These are phyloP conservation scores for Schizothecium vesticola DNA, from an alignment of 495 filamentous ascomycete species.

Conservation along the genomic window DNA sequence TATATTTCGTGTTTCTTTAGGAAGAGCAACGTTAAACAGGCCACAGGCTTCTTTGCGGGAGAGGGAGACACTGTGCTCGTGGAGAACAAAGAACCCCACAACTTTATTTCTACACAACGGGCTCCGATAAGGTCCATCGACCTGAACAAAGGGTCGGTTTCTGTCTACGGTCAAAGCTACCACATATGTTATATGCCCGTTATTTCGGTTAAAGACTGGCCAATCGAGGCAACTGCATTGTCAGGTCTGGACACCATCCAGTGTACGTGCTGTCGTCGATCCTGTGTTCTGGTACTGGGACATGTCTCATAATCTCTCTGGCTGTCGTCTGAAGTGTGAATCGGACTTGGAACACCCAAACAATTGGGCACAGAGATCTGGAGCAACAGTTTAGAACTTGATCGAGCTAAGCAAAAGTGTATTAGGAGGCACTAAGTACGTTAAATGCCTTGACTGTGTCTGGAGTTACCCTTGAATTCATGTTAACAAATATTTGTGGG, in stretches of 20 bases:
- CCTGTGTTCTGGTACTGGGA: too few relatives aligned
- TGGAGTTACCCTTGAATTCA: neutral
- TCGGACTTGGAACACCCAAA: neutral
- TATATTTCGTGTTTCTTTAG: neutral
- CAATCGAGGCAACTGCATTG: too few relatives aligned
- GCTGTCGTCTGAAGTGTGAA: neutral
- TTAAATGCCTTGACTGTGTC: neutral
- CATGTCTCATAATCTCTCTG: neutral
- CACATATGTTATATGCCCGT: too few relatives aligned
- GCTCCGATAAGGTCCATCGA: neutral
- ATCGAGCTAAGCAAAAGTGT: too few relatives aligned
- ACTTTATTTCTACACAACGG: too few relatives aligned
- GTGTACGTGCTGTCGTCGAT: too few relatives aligned
- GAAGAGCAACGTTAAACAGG: neutral
- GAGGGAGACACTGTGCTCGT: neutral
- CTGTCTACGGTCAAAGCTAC: too few relatives aligned
- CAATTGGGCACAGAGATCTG: neutral
- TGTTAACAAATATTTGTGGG: neutral
- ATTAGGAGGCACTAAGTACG: too few relatives aligned
- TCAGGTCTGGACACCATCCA: too few relatives aligned
- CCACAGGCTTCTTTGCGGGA: neutral
- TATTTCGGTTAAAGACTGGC: too few relatives aligned
- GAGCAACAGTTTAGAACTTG: too few relatives aligned
- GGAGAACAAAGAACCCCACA: neutral
- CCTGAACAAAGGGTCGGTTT: neutral